Evolutionary conservation across 1,139 yeast genomes (phyloP), one percentile per base, ranked within the genome.

Genomic region (Scheffersomyces titani): DNA sequence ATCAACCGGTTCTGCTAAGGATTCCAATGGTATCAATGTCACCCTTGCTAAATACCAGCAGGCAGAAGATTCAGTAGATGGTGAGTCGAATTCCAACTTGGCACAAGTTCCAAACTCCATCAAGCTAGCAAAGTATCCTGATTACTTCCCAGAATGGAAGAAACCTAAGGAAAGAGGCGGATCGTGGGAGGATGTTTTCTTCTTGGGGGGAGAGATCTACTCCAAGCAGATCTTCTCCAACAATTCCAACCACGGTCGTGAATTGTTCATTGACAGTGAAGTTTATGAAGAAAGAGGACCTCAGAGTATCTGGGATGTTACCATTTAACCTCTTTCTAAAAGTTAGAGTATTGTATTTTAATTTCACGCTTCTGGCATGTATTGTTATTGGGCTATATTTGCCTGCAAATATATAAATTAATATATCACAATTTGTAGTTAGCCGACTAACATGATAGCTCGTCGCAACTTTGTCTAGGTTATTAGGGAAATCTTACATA

Each of bases 71-170:
- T 58, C 57, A 50, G 57, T 56, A 20, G 65, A 72, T 22, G 60
- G 68, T 4, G 67, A 63, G 22, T 68, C 72, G 11, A 76, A 74
- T 24, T 63, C 72, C 6, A 73, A 70, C 49, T 73, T 75, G 51
- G 69, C 69, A 19, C 98, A 93, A 72, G 93, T 89, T 1, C 98
- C 98, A 19, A 85, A 87, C 20, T 79, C 87, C 13, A 83, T 93
- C 55, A 86, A 83, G 63, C 70, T 86, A 54, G 86, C 88, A 44
- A 89, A 88, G 65, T 82, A 86, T 69, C 96, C 98, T 0, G 98
- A 93, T 54, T 93, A 94, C 71, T 94, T 94, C 74, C 92, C 97
- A 0, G 97, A 92, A 65, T 94, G 98, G 98, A 93, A 93, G 72
- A 87, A 87, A 64, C 84, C 85, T 50, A 78, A 78, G 65, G 81